Conservation (phyloP, 2,329 filamentous ascomycete species). For the Apiospora phragmitis region DNA sequence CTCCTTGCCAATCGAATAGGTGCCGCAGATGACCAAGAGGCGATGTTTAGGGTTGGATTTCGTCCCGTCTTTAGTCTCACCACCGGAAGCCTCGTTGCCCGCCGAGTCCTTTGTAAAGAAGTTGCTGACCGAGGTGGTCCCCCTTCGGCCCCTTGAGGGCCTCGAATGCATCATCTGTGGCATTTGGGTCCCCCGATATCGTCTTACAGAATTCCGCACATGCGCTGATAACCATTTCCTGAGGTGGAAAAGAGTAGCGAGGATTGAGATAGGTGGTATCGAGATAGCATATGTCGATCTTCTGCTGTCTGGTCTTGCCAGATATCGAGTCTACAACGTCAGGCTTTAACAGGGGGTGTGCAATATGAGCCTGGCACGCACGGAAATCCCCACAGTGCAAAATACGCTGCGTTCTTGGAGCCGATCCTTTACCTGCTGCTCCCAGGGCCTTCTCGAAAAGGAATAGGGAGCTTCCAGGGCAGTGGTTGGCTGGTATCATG, state of each 20-base stretch:
- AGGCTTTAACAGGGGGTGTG: constrained; percentile 79
- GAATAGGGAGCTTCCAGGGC: constrained; percentile 90
- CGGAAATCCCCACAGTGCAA: constrained; percentile 96
- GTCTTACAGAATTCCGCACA: constrained; percentile 87
- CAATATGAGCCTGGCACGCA: constrained; percentile 81
- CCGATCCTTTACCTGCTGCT: constrained; percentile 50
- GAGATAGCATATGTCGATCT: constrained; percentile 92
- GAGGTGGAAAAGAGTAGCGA: constrained; percentile 89
- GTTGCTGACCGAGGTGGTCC: constrained; percentile 49
- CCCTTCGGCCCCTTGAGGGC: constrained; percentile 41
- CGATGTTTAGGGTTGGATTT: constrained; percentile 51
- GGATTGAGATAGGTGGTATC: constrained; percentile 97
- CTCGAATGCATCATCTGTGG: constrained; percentile 49
- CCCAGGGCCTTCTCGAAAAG: constrained; percentile 78
- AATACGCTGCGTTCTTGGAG: constrained; percentile 69
- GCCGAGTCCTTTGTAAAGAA: constrained; percentile 47
- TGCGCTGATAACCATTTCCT: constrained; percentile 82
- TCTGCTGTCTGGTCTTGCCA: constrained; percentile 75
- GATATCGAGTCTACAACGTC: constrained; percentile 69
- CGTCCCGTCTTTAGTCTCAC: constrained; percentile 5
- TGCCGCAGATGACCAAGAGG: constrained; percentile 89
- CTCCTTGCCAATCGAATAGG: constrained; percentile 97
- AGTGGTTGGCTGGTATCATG: constrained; percentile 97
- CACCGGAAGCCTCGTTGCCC: constrained; percentile 19
- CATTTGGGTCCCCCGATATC: constrained; percentile 64